Conservation (phyloP, 805 yeast species). For the Nakazawaea ambrosiae region DNA sequence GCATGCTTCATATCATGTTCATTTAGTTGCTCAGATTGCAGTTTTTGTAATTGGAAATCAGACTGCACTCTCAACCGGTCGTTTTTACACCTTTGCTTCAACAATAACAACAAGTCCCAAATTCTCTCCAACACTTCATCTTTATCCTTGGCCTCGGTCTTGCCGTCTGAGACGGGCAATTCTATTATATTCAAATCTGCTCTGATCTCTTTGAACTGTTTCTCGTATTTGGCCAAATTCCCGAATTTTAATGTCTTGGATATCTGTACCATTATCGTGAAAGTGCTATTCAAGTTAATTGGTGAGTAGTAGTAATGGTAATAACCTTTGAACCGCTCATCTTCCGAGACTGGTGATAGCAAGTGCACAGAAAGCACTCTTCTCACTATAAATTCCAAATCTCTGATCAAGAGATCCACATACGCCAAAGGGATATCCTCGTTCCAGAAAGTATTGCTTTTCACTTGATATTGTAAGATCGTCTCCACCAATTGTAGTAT, state of each 20-base stretch:
- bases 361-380: slow-evolving; percentile 31
- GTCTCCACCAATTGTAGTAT: slow-evolving; percentile 65
- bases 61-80: slow-evolving; percentile 42
- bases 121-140: slow-evolving; percentile 25
- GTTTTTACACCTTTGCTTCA: slow-evolving; percentile 44
- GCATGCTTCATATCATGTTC: slow-evolving; percentile 40
- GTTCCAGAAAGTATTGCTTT: too few species aligned
- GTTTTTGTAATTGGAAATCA: too few species aligned
- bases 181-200: background rate
- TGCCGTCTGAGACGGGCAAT: background rate
- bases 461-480: slow-evolving; percentile 25
- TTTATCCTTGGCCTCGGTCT: background rate
- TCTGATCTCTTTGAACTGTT: background rate
- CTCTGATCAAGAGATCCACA: slow-evolving; percentile 19
- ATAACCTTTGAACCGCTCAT: too few species aligned
- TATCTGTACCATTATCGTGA: slow-evolving; percentile 19
- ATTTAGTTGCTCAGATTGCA: slow-evolving; percentile 16
- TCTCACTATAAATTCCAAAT: slow-evolving; percentile 25
- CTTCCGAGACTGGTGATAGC: too few species aligned
- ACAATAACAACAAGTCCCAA: slow-evolving; percentile 40
- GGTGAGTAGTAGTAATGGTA: slow-evolving; percentile 15
- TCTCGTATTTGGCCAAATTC: slow-evolving; percentile 13
- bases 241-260: slow-evolving; percentile 17
- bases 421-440: too few species aligned
- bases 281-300: slow-evolving; percentile 22